Base-by-base conservation (phyloP, 306 rosid genomes). In the Geum urbanum region DNA sequence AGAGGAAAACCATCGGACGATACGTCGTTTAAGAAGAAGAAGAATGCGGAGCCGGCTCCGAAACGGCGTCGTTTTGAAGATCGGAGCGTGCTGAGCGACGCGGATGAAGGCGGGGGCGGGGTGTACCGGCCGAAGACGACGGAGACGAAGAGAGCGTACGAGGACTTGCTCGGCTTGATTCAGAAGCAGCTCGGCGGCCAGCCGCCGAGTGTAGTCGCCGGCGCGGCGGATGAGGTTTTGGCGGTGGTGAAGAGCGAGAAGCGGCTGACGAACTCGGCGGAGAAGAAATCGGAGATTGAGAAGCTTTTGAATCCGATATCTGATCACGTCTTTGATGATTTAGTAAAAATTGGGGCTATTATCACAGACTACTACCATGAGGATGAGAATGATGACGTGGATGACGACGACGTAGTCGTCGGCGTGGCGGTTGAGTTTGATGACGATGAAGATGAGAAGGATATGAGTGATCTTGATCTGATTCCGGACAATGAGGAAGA, bases 381-480 rank as follows among this genome's bases (percentile, higher is more conserved):
- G 44, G 77, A 71, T 2, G 97, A 32, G 37, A 2, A 81, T 41
- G 90, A 67, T 15, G 69, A 83, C 2, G 89, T 80, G 1, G 72
- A 75, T 2, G 83, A 79, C 19, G 92, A 84, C 1, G 88, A 86
- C 15, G 98, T 88, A 19, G 97, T 87, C 56, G 88, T 90, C n/a
- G 97, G 98, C 52, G 97, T 94, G 51, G 96, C 97, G 0, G 97
- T 94, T 13, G 97, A 94, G 77, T 90, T 94, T 72, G 98, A 90
- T 50, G 96, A 90, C 81, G 88, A 87, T 9, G 98, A 90, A 75
- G 96, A 94, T 39, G 98, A 90, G 6, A 96, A 88, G 49, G 98
- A 88, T 24, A 24, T 24, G 75, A 92, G 94, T 61, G 98, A 90
- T 83, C 88, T 90, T 61, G 98, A 90, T 63, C 74, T 88, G 81